These are phyloP conservation scores for Prinsepia uniflora DNA, from an alignment of 306 rosid species.

Conservation along the genomic window DNA sequence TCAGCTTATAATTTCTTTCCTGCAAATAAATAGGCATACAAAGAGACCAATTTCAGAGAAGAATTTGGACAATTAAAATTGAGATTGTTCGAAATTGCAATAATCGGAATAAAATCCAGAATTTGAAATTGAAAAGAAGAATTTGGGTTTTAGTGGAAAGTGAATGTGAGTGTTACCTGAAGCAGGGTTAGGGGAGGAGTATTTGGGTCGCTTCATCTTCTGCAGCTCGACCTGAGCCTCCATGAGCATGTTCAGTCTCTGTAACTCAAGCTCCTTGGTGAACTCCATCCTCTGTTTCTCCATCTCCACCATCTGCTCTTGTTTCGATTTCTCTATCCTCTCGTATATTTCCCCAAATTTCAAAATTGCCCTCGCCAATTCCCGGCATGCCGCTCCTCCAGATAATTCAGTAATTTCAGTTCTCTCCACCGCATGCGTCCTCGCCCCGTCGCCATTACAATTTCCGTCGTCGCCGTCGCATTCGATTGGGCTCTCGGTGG, in stretches of 20 bases:
- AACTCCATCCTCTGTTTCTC: constrained; percentile 56
- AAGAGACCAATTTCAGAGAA: too few relatives aligned
- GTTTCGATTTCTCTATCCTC: constrained; percentile 41
- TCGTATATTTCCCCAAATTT: constrained; percentile 48
- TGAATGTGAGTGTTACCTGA: constrained; percentile 13
- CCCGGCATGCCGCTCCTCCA: constrained; percentile 34
- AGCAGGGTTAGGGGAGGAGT: not conserved
- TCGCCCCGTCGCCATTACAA: not conserved
- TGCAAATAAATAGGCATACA: too few relatives aligned
- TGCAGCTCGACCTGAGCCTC: constrained; percentile 41
- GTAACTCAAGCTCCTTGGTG: constrained; percentile 42
- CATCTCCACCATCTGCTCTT: constrained; percentile 40
- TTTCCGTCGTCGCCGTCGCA: constrained; percentile 11
- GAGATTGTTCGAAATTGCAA: too few relatives aligned
- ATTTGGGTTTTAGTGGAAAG: not conserved
- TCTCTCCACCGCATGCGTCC: constrained; percentile 27
- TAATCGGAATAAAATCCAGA: not conserved
- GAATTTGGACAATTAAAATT: too few relatives aligned
- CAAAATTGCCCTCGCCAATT: constrained; percentile 44
- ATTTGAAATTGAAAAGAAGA: too few relatives aligned
- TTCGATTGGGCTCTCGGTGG: constrained; percentile 25
- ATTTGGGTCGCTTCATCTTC: constrained; percentile 35
- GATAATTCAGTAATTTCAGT: not conserved
- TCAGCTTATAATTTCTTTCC: not conserved
- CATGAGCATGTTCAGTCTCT: constrained; percentile 48